Conservation (phyloP, 768 basidiomycete species). For the Suillus subluteus region DNA sequence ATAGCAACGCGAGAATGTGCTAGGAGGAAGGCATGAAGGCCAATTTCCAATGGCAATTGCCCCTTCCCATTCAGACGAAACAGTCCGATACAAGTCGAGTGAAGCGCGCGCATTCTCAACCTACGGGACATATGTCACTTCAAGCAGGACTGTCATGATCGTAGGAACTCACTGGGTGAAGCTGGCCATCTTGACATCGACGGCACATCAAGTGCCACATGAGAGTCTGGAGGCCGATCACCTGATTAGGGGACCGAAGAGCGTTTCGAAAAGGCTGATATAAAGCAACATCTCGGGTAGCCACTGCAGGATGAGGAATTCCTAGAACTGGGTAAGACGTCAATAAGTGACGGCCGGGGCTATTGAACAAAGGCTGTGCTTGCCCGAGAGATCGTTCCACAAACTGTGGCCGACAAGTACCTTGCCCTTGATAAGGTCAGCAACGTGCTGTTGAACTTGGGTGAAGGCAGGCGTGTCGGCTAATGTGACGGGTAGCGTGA, state of each 20-base stretch:
- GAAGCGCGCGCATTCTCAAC: conserved; percentile 75
- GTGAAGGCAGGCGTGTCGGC: conserved; percentile 54
- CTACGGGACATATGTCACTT: conserved; percentile 39
- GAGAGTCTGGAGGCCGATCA: conserved; percentile 76
- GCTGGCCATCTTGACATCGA: conserved; percentile 71
- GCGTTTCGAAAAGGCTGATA: conserved; percentile 81
- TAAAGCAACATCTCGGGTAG: conserved; percentile 79
- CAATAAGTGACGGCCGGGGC: conserved; percentile 12
- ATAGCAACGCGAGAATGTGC: conserved; percentile 82
- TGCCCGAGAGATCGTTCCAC: conserved; percentile 84
- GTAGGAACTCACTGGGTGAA: conserved; percentile 64
- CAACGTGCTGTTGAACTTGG: conserved; percentile 67
- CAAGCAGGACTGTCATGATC: conserved; percentile 17
- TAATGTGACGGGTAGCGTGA: conserved; percentile 13
- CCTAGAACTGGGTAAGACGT: conserved; percentile 61
- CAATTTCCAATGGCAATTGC: conserved; percentile 63
- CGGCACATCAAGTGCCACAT: conserved; percentile 84
- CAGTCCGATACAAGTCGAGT: conserved; percentile 56
- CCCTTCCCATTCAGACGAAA: conserved; percentile 67
- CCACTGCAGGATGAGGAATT: conserved; percentile 76
- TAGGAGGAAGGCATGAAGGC: conserved; percentile 78
- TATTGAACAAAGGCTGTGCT: conserved; percentile 17
- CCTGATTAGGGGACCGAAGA: conserved; percentile 64
- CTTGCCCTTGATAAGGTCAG: conserved; percentile 68
- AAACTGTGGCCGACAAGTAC: conserved; percentile 76